Evolutionary conservation across 2,329 filamentous ascomycete genomes (phyloP), one percentile per base, ranked within the genome.

Genomic region (Thelonectria olida): DNA sequence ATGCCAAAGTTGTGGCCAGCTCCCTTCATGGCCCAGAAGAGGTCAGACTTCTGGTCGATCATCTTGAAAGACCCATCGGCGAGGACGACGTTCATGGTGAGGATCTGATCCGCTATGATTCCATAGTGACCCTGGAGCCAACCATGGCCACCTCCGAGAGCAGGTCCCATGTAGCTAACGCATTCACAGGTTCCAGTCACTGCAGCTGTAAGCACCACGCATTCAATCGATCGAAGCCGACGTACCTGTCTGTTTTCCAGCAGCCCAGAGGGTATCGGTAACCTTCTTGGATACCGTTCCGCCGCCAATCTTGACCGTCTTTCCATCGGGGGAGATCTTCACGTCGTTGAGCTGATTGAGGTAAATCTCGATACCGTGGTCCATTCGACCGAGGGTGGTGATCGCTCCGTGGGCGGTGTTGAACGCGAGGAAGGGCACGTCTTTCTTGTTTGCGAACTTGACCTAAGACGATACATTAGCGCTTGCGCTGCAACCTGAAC

Each of bases 1-100:
- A 72, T 80, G 1, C 85, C 86, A 59, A 88, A 87, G 67, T 87
- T 87, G 55, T 86, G 84, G 2, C 81, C 81, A 1, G 80, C 81
- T 19, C 81, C 82, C 2, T 77, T 75, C 5, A 84, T 65, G 15
- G 79, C 81, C 76, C 78, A 82, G 68, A 81, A 84, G 1, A 65
- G 57, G 13, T 67, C 65, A 0, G 60, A 31, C 1, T 67, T 62
- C 0, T 13, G 38, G 0, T 61, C 45, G 1, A 65, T 63, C 0
- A 25, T 55, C 15, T 67, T 51, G 1, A 17, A 63, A 3, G 67
- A 54, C 0, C 65, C 65, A 1, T 53, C 45, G 0, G 65, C 62
- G 1, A 66, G 66, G 0, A 67, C 45, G 0, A 67, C 39, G 1
- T 60, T 44, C 1, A 60, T 60, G 3, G 65, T 64, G 1, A 67